These are phyloP conservation scores for Neostapfia colusana DNA, from an alignment of 176 grass and related monocot species.

Conservation along the genomic window DNA sequence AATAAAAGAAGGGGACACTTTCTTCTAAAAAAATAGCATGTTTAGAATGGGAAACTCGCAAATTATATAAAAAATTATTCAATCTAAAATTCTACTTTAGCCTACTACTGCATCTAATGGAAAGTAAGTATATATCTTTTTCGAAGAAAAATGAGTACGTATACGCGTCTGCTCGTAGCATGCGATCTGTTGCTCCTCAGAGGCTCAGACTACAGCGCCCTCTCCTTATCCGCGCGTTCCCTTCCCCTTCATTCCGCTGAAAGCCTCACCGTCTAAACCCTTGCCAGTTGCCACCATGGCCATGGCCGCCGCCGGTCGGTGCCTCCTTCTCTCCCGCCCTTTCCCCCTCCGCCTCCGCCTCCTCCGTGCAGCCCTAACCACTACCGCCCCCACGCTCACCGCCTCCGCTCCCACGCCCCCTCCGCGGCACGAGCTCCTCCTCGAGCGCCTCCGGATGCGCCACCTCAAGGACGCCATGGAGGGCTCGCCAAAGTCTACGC, in stretches of 20 bases:
- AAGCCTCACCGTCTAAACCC: constrained; percentile 28
- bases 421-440: constrained; percentile 69
- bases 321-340: constrained; percentile 54
- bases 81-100: too few relatives aligned
- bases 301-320: constrained; percentile 53
- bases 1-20: too few relatives aligned
- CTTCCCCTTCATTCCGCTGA: background rate
- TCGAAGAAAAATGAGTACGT: too few relatives aligned
- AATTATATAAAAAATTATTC: too few relatives aligned
- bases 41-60: too few relatives aligned
- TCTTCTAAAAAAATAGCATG: too few relatives aligned
- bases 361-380: constrained; percentile 46
- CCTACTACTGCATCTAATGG: too few relatives aligned
- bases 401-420: constrained; percentile 29
- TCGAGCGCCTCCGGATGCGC: constrained; percentile 77
- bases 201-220: too few relatives aligned
- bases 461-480: constrained; percentile 68
- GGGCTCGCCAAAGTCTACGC: background rate
- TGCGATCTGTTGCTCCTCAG: too few relatives aligned
- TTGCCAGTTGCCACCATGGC: constrained; percentile 31
- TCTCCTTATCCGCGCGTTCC: constrained; percentile 32
- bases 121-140: too few relatives aligned
- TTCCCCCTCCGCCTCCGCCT: constrained; percentile 46
- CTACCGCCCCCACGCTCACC: constrained; percentile 24
- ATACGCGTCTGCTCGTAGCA: too few relatives aligned